Base-by-base conservation (phyloP, 2,329 filamentous ascomycete genomes). In the Monilinia fructicola region DNA sequence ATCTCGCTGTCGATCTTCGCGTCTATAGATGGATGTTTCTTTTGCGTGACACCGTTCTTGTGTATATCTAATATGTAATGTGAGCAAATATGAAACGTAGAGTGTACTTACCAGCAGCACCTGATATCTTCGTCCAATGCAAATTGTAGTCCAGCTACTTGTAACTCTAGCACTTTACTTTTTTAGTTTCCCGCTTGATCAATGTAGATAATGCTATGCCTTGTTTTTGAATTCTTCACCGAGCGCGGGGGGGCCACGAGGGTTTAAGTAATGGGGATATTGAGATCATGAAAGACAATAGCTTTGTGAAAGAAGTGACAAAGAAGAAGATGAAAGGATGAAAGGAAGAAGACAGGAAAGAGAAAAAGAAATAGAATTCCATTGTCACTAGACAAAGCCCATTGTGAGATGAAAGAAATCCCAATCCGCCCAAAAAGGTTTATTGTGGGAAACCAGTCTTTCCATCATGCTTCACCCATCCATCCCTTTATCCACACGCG, bases 141-240 rank as follows among this genome's bases (percentile, higher is more conserved):
- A 50, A 23, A 12, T 10, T 26, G 28, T 60, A 60, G 56, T 35
- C 56, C 44, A 60, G 44, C 56, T 60, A 50, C 44, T 38, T 11
- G 42, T 12, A 11, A 50, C 14, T 38, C 35, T 18, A 14, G 16
- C 2, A 7, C 6, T 35, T 21, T 18, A 1, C 3, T n/a, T n/a
- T 18, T 38, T 54, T 10, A 38, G 6, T n/a, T 38, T 38, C 46
- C 7, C 23, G 2, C 38, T 26, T 7, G 11, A 38, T 60, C 7
- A 9, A 50, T 35, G 7, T 5, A 16, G 16, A 53, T 38, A 14
- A 6, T 10, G 2, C 21, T 23, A 40, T 14, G 26, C 35, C 48
- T 12, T 35, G 4, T 35, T 35, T 2, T 3, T 4, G 3, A 59
- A 35, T 35, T 3, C 7, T 1, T 5, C 31, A 14, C 7, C 4